Evolutionary conservation across 140 eudicot species (phyloP).

Genomic region (Erigeron philadelphicus): DNA sequence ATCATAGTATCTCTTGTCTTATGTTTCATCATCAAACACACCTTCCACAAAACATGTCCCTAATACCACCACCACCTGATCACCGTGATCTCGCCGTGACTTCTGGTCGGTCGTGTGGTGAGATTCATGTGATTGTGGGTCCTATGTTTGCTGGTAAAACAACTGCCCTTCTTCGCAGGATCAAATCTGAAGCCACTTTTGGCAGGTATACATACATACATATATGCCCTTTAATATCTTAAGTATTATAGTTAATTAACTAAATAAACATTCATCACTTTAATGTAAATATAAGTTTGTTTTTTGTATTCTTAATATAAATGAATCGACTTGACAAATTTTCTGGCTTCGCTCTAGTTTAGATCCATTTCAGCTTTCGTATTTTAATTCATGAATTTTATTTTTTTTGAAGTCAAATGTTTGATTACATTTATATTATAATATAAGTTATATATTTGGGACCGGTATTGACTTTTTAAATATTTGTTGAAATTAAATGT

Average conservation of each 20-base stretch:
- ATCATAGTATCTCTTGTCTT: neutral
- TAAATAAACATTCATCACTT: neutral
- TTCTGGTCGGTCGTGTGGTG: slow-evolving; percentile 40
- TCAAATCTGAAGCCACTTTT: slow-evolving; percentile 49
- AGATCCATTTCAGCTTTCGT: too few relatives aligned
- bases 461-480: neutral
- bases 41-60: slow-evolving; percentile 24
- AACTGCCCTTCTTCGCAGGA: slow-evolving; percentile 84
- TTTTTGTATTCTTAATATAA: too few relatives aligned
- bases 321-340: too few relatives aligned
- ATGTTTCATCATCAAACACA: slow-evolving; percentile 14
- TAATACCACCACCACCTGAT: slow-evolving; percentile 8
- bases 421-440: neutral
- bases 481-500: neutral
- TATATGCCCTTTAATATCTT: too few relatives aligned
- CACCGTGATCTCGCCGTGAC: slow-evolving; percentile 23
- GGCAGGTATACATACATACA: slow-evolving; percentile 52
- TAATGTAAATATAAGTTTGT: too few relatives aligned
- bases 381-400: too few relatives aligned
- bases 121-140: slow-evolving; percentile 82
- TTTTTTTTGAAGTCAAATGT: too few relatives aligned
- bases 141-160: slow-evolving; percentile 99
- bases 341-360: too few relatives aligned
- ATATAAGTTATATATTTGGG: neutral
- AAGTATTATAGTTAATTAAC: neutral